Base-by-base conservation (phyloP, 208 protist genomes). In the Endotrypanum monterogeii region DNA sequence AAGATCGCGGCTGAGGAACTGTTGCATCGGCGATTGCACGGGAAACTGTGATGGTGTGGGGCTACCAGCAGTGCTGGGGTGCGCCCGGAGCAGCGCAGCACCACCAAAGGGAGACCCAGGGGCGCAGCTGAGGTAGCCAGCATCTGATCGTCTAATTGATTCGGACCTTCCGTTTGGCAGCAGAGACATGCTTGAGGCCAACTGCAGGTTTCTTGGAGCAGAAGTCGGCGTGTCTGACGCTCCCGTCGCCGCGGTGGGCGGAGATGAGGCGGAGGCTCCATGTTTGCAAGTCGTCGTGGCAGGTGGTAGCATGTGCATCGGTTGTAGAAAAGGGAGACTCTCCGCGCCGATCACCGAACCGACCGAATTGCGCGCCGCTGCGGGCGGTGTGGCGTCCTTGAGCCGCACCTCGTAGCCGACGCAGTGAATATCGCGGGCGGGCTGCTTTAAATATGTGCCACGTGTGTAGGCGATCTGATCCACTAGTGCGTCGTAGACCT, bases 401-500 rank as follows among this genome's bases (percentile, higher is more conserved):
- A 93, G 73, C 6, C 71, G 68, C 37, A 87, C 78, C 56, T 89
- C 74, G 72, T 85, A 89, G 25, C 88, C 88, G 35, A 92, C 74
- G 63, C 87, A 92, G 68, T 80, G 86, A 25, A 94, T 88, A 65
- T 94, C 88, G 14, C 88, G 87, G 8, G 80, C 85, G 0, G 90
- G 78, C 14, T 74, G 63, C 20, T 76, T 39, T 41, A 90, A 66
- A 66, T 94, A 92, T 32, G 84, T 92, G 56, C 88, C 86, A 5
- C 86, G 86, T 16, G 90, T 91, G 73, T 76, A 71, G 68, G 84
- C 90, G 16, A 94, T 62, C 51, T 88, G 88, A 60, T 94, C 90
- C n/a, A 91, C 88, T 28, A 94, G 69, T 58, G 80, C 46, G 66
- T 94, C 90, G 78, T 94, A 94, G 16, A 90, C 60, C 75, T 92